Evolutionary conservation across 2,329 filamentous ascomycete genomes (phyloP).

Genomic region (Huntiella moniliformis): DNA sequence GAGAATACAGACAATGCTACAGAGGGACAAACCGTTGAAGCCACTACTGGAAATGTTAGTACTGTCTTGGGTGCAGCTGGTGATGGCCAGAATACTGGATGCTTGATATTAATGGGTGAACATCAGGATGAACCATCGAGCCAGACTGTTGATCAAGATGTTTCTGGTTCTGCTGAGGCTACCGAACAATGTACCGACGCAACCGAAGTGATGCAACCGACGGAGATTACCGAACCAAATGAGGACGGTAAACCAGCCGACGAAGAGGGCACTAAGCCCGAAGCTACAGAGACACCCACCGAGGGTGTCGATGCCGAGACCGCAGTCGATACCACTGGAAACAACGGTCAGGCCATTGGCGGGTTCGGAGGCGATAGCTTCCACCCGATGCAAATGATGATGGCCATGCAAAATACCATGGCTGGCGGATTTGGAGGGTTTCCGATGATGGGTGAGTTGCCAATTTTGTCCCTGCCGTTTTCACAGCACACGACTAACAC

Average conservation of each 20-base stretch:
- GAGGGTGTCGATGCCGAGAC: conserved; percentile 15
- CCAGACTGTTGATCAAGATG: neutral
- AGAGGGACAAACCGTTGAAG: too few species aligned
- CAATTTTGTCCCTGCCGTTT: neutral
- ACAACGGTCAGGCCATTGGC: conserved; percentile 22
- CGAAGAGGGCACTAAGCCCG: conserved; percentile 11
- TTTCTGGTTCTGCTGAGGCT: neutral
- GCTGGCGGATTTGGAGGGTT: conserved; percentile 37
- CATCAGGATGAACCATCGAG: too few species aligned
- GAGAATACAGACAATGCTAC: neutral
- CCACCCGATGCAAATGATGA: conserved; percentile 66
- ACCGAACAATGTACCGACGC: neutral
- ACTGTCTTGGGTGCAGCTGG: too few species aligned
- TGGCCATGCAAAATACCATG: conserved; percentile 56
- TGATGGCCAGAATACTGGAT: too few species aligned
- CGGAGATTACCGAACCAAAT: neutral
- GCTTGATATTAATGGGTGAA: too few species aligned
- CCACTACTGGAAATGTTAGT: too few species aligned
- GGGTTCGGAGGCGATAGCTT: conserved; percentile 47
- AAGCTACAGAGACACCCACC: conserved; percentile 13
- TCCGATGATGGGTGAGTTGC: conserved; percentile 67
- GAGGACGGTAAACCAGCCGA: neutral
- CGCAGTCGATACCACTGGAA: conserved; percentile 15
- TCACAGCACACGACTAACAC: too few species aligned
- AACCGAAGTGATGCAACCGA: neutral